Conservation (phyloP, 2,329 filamentous ascomycete genomes). For the Colletotrichum sp. region DNA sequence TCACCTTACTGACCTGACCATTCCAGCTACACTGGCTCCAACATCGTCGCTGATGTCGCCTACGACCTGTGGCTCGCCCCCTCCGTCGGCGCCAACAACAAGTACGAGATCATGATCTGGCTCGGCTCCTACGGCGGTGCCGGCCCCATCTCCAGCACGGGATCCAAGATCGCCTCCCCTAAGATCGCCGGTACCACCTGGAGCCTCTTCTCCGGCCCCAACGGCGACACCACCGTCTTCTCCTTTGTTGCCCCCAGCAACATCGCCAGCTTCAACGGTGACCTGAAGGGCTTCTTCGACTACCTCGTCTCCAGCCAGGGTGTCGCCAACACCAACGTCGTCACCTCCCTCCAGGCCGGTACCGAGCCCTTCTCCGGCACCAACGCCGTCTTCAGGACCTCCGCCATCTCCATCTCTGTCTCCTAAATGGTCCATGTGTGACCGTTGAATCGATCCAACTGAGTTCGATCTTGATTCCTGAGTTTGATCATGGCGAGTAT, state of each 20-base stretch:
- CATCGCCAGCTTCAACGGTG: constrained; percentile 56
- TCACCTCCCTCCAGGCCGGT: constrained; percentile 58
- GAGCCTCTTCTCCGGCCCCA: constrained; percentile 61
- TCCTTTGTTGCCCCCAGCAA: constrained; percentile 48
- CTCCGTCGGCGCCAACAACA: constrained; percentile 45
- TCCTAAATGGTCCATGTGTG: not conserved
- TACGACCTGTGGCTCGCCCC: constrained; percentile 63
- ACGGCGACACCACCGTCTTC: constrained; percentile 63
- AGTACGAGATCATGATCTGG: constrained; percentile 45
- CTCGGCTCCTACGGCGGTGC: constrained; percentile 25
- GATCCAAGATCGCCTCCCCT: constrained; percentile 56
- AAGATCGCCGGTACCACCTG: constrained; percentile 57
- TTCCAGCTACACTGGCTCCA: constrained; percentile 46
- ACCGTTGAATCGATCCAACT: not conserved
- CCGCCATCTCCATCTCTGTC: constrained; percentile 10
- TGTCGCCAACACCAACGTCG: constrained; percentile 53
- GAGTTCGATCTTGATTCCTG: not conserved
- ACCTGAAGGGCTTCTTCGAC: constrained; percentile 59
- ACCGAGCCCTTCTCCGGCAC: constrained; percentile 62
- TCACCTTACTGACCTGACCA: not conserved
- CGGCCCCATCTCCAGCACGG: constrained; percentile 43
- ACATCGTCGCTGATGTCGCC: constrained; percentile 59
- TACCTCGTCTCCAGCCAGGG: constrained; percentile 55
- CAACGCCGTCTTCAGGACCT: constrained; percentile 31
- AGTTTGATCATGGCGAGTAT: not conserved